Evolutionary conservation across 192 early-diverging fungal genomes (phyloP).

Genomic region (Physocladia obscura): DNA sequence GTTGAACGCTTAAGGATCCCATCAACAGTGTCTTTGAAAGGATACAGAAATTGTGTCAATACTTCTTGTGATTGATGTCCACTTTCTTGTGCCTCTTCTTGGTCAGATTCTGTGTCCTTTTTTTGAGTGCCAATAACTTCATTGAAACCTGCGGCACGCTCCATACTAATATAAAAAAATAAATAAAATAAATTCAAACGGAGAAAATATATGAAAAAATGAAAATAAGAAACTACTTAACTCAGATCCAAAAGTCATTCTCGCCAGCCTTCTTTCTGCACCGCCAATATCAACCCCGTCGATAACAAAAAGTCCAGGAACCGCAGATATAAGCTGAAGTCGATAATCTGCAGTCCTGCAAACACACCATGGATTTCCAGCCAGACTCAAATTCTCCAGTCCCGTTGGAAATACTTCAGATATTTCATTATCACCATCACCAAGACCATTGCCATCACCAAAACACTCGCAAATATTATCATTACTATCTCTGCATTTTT

Average conservation of each 20-base stretch:
- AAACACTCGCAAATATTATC: neutral
- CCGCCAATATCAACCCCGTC: neutral
- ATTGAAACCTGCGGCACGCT: neutral
- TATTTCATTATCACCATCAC: neutral
- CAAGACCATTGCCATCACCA: neutral
- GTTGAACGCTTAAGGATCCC: slow-evolving; percentile 2
- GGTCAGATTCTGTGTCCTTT: neutral
- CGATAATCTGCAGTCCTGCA: slow-evolving; percentile 11
- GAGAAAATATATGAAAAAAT: neutral
- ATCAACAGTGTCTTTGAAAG: slow-evolving; percentile 18
- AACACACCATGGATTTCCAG: slow-evolving; percentile 9
- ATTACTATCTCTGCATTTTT: too few species aligned
- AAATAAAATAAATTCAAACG: neutral
- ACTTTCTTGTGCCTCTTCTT: neutral
- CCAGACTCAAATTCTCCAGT: neutral
- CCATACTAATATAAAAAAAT: neutral
- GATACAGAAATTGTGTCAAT: neutral
- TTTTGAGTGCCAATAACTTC: neutral
- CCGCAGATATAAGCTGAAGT: slow-evolving; percentile 4
- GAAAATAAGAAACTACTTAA: neutral
- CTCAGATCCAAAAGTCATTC: slow-evolving; percentile 5
- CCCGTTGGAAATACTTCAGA: neutral
- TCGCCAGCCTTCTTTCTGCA: slow-evolving; percentile 5
- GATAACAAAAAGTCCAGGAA: neutral
- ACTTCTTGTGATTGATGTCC: neutral